Evolutionary conservation across 208 protist genomes (phyloP), one percentile per base, ranked within the genome.

Genomic region (Phytomonas sp.): DNA sequence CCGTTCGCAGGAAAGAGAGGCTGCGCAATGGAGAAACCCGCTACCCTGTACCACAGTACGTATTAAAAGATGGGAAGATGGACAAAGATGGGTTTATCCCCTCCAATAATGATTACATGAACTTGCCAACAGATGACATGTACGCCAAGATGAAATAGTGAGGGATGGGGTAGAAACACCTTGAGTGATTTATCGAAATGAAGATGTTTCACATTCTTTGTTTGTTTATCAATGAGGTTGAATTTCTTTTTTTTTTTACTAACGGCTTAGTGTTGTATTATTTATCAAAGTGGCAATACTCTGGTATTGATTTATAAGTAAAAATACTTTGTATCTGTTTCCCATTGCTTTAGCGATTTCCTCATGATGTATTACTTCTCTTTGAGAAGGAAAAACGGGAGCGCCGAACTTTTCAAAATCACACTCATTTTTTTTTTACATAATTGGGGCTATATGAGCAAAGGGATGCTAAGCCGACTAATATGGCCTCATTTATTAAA

Each of bases 41-140:
- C 4, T 92, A 91, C 73, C 78, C 82, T 30, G 79, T 92, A 40
- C 86, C 87, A 5, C 70, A 83, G 59, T 88, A 87, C 76, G 49
- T 31, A 7, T 88, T 94, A 64, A 83, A 90, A 62, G 89, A 94
- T 63, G 89, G 87, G 1, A 56, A 30, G 23, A 85, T 89, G 70
- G 80, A 90, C 65, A 81, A 81, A 6, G 86, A 93, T 11, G 87
- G 87, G 40, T 63, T 90, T 37, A 93, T 94, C 69, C 86, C 83
- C 0, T 62, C 84, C 14, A 67, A 75, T 11, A 72, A 30, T 30
- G 73, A 76, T 29, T 74, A 80, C 79, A 89, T 84, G 83, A 69
- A 70, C 29, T 64, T 29, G 60, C 65, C 62, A 40, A 3, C 61
- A 30, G 26, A 67, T 36, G 66, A 83, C 62, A 63, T 75, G 26